phyloP scores from a whole-genome alignment of 1,139 yeast species.

The Zygosaccharomyces pseudobailii region DNA sequence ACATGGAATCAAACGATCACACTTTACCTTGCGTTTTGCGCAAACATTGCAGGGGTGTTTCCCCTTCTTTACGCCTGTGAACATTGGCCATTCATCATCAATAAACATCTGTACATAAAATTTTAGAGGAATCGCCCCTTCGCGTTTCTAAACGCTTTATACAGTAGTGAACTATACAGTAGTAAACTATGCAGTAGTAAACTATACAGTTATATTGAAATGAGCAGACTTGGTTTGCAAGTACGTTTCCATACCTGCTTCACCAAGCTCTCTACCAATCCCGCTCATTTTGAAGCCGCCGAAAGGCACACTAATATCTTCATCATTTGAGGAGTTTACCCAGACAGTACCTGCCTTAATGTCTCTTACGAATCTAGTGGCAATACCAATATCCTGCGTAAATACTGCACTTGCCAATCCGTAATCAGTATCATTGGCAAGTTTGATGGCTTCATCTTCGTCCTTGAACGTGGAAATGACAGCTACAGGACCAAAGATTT shows the following conservation, averaged over 20 bases:
- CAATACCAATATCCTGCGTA: conserved; percentile 56
- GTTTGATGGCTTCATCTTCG: conserved; percentile 63
- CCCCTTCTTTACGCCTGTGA: conserved; percentile 11
- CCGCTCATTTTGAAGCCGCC: conserved; percentile 84
- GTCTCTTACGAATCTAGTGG: conserved; percentile 57
- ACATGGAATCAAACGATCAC: conserved; percentile 34
- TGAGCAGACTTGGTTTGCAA: conserved; percentile 79
- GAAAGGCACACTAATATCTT: conserved; percentile 72
- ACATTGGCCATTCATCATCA: not conserved
- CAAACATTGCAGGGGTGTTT: conserved; percentile 27
- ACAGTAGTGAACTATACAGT: conserved; percentile 1
- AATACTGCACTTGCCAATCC: conserved; percentile 81
- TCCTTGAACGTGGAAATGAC: conserved; percentile 65
- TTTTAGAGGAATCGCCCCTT: not conserved
- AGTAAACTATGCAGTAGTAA: not conserved
- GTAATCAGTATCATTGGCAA: conserved; percentile 70
- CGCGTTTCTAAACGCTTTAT: not conserved
- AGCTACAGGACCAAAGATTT: conserved; percentile 91
- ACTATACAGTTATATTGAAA: conserved; percentile 40
- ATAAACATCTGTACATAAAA: not conserved
- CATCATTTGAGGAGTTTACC: conserved; percentile 80
- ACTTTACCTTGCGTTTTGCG: conserved; percentile 29
- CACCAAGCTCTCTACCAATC: conserved; percentile 83
- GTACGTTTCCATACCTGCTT: conserved; percentile 70
- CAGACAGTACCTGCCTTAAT: conserved; percentile 81